These are phyloP conservation scores for Zygosaccharomyces pseudobailii DNA, from an alignment of 1,139 yeast species.

Conservation along the genomic window DNA sequence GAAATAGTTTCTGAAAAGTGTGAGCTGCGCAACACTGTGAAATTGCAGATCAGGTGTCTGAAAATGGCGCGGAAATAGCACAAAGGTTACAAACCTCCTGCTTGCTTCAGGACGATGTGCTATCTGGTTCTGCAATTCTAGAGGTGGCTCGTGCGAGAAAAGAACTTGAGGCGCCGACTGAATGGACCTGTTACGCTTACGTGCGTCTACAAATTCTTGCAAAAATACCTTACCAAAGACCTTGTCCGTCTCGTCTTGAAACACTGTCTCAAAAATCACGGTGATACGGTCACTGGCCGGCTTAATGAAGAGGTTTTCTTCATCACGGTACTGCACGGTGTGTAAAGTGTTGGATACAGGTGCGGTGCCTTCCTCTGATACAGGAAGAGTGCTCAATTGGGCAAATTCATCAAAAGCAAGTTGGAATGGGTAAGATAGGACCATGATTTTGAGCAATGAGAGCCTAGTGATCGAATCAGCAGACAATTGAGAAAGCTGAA, in stretches of 20 bases:
- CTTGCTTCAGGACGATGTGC: slow-evolving; percentile 40
- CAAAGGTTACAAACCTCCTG: slow-evolving; percentile 73
- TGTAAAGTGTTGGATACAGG: slow-evolving; percentile 51
- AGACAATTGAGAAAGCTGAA: slow-evolving; percentile 53
- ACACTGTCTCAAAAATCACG: slow-evolving; percentile 87
- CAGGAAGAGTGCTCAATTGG: slow-evolving; percentile 54
- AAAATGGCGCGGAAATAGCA: slow-evolving; percentile 56
- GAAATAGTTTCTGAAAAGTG: slow-evolving; percentile 90
- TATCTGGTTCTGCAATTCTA: slow-evolving; percentile 54
- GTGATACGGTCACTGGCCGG: slow-evolving; percentile 96
- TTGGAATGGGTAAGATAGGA: slow-evolving; percentile 91
- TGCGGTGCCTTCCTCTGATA: slow-evolving; percentile 37
- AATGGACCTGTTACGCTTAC: slow-evolving; percentile 87
- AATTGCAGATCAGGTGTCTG: slow-evolving; percentile 48
- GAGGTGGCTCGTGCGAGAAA: slow-evolving; percentile 90
- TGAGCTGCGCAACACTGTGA: slow-evolving; percentile 70
- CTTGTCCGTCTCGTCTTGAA: slow-evolving; percentile 95
- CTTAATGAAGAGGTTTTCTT: slow-evolving; percentile 83
- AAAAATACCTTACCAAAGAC: slow-evolving; percentile 90
- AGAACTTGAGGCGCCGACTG: slow-evolving; percentile 98
- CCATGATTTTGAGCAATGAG: slow-evolving; percentile 74
- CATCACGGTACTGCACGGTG: slow-evolving; percentile 84
- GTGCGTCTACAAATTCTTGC: slow-evolving; percentile 96
- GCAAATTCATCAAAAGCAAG: slow-evolving; percentile 78
- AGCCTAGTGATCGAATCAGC: slow-evolving; percentile 47